phyloP scores from a whole-genome alignment of 1,139 yeast genomes.

The Blastobotrys apis region DNA sequence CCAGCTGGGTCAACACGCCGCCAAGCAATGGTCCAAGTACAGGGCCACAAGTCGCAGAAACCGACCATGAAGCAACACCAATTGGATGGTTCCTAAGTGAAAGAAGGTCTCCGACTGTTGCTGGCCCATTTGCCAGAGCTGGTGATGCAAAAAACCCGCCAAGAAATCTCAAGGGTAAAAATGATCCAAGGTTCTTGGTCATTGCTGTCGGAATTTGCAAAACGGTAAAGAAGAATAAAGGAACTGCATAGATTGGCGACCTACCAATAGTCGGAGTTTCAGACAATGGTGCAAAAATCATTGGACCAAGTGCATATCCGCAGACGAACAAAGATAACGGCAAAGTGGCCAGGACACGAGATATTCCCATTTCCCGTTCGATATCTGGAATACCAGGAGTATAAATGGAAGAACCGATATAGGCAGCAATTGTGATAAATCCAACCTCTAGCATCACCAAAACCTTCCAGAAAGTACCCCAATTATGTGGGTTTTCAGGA shows the following conservation, averaged over 20 bases:
- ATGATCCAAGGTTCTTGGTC: slow-evolving; percentile 44
- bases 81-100: slow-evolving; percentile 27
- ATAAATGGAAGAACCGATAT: slow-evolving; percentile 59
- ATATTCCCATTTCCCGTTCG: slow-evolving; percentile 41
- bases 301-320: slow-evolving; percentile 56
- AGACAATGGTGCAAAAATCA: slow-evolving; percentile 51
- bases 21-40: slow-evolving; percentile 67
- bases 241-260: slow-evolving; percentile 46
- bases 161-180: slow-evolving; percentile 66
- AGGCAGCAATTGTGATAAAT: slow-evolving; percentile 48
- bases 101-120: slow-evolving; percentile 63
- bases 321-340: slow-evolving; percentile 53
- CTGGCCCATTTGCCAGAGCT: slow-evolving; percentile 82
- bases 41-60: slow-evolving; percentile 56
- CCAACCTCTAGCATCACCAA: slow-evolving; percentile 42
- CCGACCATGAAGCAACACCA: slow-evolving; percentile 49
- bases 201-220: slow-evolving; percentile 49
- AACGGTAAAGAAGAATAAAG: slow-evolving; percentile 53
- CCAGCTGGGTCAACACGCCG: slow-evolving; percentile 39
- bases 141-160: slow-evolving; percentile 82
- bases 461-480: slow-evolving; percentile 43
- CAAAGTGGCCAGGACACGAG: slow-evolving; percentile 43
- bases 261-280: slow-evolving; percentile 53
- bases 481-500: slow-evolving; percentile 56
- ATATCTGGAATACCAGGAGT: slow-evolving; percentile 52